Evolutionary conservation across 768 basidiomycete species (phyloP), one percentile per base, ranked within the genome.

Genomic region (Suillus subalutaceus): DNA sequence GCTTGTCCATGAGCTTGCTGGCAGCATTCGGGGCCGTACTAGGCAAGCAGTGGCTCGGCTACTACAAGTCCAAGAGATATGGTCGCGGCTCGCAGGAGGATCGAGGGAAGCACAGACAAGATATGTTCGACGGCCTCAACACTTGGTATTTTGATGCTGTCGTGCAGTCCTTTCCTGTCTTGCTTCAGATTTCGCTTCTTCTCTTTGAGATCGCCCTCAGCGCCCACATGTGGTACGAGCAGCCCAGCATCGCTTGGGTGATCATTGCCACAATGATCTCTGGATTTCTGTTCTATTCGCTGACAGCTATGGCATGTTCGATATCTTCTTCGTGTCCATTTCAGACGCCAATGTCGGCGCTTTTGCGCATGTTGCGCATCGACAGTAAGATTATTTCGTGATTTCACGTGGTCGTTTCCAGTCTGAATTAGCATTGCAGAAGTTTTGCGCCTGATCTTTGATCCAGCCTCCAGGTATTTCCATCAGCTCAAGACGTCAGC

Each of bases 11-110:
- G 48, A 50, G 48, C 48, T 50, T 50, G 12, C 48, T 50, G 0
- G 48, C 48, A 2, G 48, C 48, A 50, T 37, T 69, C 9, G 64
- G 64, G 32, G 69, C 69, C 2, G 64, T 70, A 20, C 35, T 69
- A 2, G 69, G 69, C 23, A 70, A 70, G 30, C 69, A 70, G 43
- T 70, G 69, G 69, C 64, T 70, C 3, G 43, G 38, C 35, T n/a
- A 65, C 32, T 61, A 61, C 43, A 46, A 43, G 7, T 37, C 30
- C 13, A 46, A 32, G 20, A 26, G 50, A 52, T 52, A 52, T 15
- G 57, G 55, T 13, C 58, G 40, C 35, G 69, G 69, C 8, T 57
- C 68, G 9, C 32, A 52, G 32, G 64, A 65, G 18, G 48, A 69
- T n/a, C 69, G 69, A 32, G 55, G 58, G 8, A 55, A 37, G 12